Base-by-base conservation (phyloP, 306 rosid genomes). In the Dryas drummondii region DNA sequence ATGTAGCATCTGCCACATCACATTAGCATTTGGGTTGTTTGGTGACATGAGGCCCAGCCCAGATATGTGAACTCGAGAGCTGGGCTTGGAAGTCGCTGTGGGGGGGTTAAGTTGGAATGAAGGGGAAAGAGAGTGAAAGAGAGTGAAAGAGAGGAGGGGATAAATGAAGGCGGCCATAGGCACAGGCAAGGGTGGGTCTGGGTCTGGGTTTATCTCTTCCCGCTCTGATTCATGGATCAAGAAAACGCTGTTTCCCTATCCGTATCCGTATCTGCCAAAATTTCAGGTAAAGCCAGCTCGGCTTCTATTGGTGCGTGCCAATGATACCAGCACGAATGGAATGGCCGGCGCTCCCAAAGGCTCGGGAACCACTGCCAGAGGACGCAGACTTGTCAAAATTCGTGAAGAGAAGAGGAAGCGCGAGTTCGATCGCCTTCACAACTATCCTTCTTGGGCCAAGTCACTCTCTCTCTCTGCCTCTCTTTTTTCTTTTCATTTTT, bases 371-470 rank as follows among this genome's bases (percentile, higher is more conserved):
- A 82, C 78, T 27, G 98, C 98, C 2, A 87, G 98, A 81, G 79
- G 75, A 9, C 93, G 98, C 17, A 85, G 98, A 70, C 82, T 91
- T 78, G 88, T 94, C n/a, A 90, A 74, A 86, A 61, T 94, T 68
- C 90, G 96, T 0, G 91, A 90, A 75, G 98, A 90, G 81, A 94
- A 91, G 79, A 87, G 88, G 68, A 87, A 82, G 66, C 91, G 96
- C 5, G 91, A 94, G 42, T 47, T n/a, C 44, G 90, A 91, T 5
- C 89, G 89, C 16, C 74, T 87, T 81, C 86, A 90, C 84, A 90
- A 84, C 66, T 91, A 90, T 67, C 98, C 96, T 72, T 49, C 90
- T 65, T 94, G 98, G 98, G 98, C 98, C 26, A 94, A 90, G 97
- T 92, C 32, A 32, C 68, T 73, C 56, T 54, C 54, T 60, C 69